These are phyloP conservation scores for Ilex paraguariensis DNA, from an alignment of 305 asterid species.

Conservation along the genomic window DNA sequence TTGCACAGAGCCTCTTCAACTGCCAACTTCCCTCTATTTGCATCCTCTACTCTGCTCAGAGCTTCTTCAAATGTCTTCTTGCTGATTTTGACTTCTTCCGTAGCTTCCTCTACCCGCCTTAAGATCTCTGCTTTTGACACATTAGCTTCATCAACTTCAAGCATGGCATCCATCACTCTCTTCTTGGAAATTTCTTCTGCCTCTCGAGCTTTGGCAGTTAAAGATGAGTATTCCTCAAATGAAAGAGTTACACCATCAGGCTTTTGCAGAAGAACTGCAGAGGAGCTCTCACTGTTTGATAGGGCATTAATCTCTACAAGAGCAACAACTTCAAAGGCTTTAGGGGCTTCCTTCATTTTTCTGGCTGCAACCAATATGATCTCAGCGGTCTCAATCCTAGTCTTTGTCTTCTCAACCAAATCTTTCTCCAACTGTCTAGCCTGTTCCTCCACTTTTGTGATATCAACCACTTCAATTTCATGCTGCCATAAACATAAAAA, in stretches of 20 bases:
- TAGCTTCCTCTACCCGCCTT: slow-evolving; percentile 78
- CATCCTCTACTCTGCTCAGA: slow-evolving; percentile 65
- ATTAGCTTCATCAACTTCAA: slow-evolving; percentile 57
- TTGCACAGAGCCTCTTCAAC: slow-evolving; percentile 81
- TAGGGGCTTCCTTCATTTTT: slow-evolving; percentile 85
- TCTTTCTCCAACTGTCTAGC: slow-evolving; percentile 64
- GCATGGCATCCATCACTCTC: slow-evolving; percentile 43
- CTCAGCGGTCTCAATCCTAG: slow-evolving; percentile 65
- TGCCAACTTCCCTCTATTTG: slow-evolving; percentile 62
- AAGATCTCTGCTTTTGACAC: slow-evolving; percentile 49
- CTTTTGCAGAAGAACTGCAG: slow-evolving; percentile 12
- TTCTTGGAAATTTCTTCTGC: slow-evolving; percentile 49
- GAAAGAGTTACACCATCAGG: slow-evolving; percentile 51
- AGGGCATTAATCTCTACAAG: slow-evolving; percentile 79
- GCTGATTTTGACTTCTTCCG: slow-evolving; percentile 65
- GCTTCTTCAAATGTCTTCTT: slow-evolving; percentile 82
- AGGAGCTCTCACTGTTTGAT: slow-evolving; percentile 23
- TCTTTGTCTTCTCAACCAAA: slow-evolving; percentile 57
- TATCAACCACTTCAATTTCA: slow-evolving; percentile 31
- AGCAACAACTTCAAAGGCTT: slow-evolving; percentile 80
- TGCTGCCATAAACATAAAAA: slow-evolving; percentile 17
- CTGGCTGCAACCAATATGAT: slow-evolving; percentile 68
- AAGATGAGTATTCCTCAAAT: slow-evolving; percentile 58
- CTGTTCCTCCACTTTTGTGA: slow-evolving; percentile 59
- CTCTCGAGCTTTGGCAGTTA: slow-evolving; percentile 56